These are phyloP conservation scores for Lablab purpureus DNA, from an alignment of 306 rosid species.

Conservation along the genomic window DNA sequence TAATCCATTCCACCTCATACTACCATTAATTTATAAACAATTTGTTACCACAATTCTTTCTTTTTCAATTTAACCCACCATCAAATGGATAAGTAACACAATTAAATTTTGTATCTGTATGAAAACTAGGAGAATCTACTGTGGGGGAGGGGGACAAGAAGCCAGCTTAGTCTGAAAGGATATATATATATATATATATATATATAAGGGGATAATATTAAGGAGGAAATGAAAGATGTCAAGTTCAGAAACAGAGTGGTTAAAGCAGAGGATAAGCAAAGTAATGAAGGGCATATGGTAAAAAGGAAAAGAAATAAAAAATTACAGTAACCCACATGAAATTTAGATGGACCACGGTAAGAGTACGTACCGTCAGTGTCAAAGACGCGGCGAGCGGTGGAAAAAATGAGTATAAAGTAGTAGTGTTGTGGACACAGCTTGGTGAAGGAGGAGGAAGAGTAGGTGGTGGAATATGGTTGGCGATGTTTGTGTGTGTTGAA, in stretches of 20 bases:
- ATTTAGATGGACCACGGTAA: conserved; percentile 34
- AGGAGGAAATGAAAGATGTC: neutral
- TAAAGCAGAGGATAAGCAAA: conserved; percentile 38
- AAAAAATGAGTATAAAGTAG: neutral
- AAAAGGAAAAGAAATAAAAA: neutral
- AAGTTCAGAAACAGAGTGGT: conserved; percentile 18
- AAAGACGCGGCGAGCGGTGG: conserved; percentile 45
- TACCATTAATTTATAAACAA: conserved; percentile 35
- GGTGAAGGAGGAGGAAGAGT: neutral
- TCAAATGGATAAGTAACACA: conserved; percentile 4
- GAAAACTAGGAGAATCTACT: conserved; percentile 32
- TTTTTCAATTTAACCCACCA: neutral
- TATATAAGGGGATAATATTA: neutral
- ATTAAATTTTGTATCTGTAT: neutral
- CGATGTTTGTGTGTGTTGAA: neutral
- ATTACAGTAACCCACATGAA: neutral
- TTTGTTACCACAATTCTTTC: neutral
- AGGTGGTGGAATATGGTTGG: neutral
- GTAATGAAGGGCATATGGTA: neutral
- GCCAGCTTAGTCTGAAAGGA: neutral
- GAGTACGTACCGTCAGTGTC: conserved; percentile 42
- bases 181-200: no score
- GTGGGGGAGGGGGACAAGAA: neutral
- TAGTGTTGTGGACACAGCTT: neutral
- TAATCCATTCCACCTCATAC: conserved; percentile 34